Evolutionary conservation across 352 stramenopile genomes (phyloP).

Genomic region (Phytophthora litchii): DNA sequence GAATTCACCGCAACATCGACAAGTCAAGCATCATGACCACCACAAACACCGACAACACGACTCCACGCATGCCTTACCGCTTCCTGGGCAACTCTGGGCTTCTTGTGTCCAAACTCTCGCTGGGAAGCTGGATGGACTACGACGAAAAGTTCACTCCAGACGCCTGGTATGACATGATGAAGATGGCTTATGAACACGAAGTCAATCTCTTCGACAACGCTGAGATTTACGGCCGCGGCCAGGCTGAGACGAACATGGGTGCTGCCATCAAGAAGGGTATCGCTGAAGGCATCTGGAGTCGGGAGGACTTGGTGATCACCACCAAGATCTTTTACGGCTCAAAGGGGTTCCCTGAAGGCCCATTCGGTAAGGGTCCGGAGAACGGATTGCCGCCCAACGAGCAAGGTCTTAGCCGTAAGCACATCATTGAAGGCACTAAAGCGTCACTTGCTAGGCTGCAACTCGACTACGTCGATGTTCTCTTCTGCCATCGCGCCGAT

Average conservation of each 20-base stretch:
- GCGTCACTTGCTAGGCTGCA: slow-evolving; percentile 46
- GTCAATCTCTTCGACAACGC: slow-evolving; percentile 47
- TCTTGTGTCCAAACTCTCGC: slow-evolving; percentile 28
- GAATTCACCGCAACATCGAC: neutral
- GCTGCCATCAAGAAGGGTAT: slow-evolving; percentile 41
- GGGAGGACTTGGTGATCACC: slow-evolving; percentile 59
- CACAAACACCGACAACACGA: neutral
- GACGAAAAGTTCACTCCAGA: slow-evolving; percentile 31
- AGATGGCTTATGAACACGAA: slow-evolving; percentile 28
- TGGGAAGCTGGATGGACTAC: slow-evolving; percentile 29
- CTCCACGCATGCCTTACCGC: slow-evolving; percentile 18
- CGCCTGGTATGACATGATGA: slow-evolving; percentile 24
- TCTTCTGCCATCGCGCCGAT: slow-evolving; percentile 47
- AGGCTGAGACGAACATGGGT: slow-evolving; percentile 42
- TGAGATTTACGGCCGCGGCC: too few relatives aligned
- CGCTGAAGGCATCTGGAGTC: slow-evolving; percentile 14
- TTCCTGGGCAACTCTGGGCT: slow-evolving; percentile 33
- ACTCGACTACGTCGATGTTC: slow-evolving; percentile 52
- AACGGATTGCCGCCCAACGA: slow-evolving; percentile 19
- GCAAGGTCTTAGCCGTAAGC: slow-evolving; percentile 41
- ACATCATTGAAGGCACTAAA: slow-evolving; percentile 54
- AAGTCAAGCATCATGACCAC: neutral
- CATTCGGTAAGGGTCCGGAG: too few relatives aligned
- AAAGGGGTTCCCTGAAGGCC: slow-evolving; percentile 1
- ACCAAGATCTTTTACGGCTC: slow-evolving; percentile 67